These are phyloP conservation scores for Rubia peregrina DNA, from an alignment of 305 asterid genomes.

Conservation along the genomic window DNA sequence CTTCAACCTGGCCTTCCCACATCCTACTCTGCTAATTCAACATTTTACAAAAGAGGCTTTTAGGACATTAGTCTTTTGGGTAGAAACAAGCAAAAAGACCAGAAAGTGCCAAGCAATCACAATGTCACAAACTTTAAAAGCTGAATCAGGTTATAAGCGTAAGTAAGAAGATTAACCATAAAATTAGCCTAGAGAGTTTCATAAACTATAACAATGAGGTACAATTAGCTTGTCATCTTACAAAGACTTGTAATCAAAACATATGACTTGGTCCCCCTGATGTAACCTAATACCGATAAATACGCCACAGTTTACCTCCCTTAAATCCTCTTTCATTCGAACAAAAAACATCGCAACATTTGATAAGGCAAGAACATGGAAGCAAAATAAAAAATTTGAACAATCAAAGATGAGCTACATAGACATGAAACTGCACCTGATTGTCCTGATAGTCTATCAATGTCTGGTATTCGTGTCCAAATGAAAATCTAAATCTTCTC, in stretches of 20 bases:
- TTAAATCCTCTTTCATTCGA: not conserved
- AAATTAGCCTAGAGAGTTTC: not conserved
- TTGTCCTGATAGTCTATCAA: slow-evolving; percentile 32
- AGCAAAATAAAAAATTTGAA: not conserved
- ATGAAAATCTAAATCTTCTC: slow-evolving; percentile 29
- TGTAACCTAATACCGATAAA: not conserved
- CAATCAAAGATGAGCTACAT: not conserved
- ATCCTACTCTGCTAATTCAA: slow-evolving; percentile 41
- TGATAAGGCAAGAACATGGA: not conserved
- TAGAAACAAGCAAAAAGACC: not conserved
- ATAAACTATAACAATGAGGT: not conserved
- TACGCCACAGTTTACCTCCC: not conserved
- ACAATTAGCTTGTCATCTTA: not conserved
- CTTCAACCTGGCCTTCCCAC: slow-evolving; percentile 41
- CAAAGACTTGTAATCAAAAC: too few relatives aligned
- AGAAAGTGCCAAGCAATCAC: not conserved
- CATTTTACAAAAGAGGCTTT: not conserved
- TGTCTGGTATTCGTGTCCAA: slow-evolving; percentile 43
- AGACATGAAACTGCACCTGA: slow-evolving; percentile 28
- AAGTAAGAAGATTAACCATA: not conserved
- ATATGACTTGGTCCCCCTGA: not conserved
- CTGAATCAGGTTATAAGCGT: not conserved
- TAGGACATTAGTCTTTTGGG: not conserved
- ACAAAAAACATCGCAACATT: not conserved
- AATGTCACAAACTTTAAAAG: not conserved